Base-by-base conservation (phyloP, 129 eudicot species). In the Saussurea involucrata region DNA sequence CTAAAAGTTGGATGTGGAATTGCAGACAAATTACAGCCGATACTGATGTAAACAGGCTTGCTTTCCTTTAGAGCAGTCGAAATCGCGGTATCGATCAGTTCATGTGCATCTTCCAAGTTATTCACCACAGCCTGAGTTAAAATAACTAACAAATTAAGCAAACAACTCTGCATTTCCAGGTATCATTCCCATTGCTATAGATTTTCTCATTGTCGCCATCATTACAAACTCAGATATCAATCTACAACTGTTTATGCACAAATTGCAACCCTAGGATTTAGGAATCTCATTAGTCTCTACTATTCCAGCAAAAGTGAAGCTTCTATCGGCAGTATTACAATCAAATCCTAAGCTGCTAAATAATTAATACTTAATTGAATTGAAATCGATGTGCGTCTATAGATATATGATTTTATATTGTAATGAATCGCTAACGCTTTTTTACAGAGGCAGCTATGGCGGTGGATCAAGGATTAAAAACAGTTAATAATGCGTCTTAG, bases 1-100 rank as follows among this genome's bases (percentile, higher is more conserved):
- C 87, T 86, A 24, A 90, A 90, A 21, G 91, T 84, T 34, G 96
- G 93, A 65, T 88, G 90, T 24, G 93, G 91, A 27, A 84, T 88
- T 1, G 91, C 96, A 8, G 91, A 75, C 81, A 90, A 76, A 81
- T 90, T 90, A 70, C 96, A 90, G 46, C 89, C 77, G 3, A 90
- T 66, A 80, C 96, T 90, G 72, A 90, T 90, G 71, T 90, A 90
- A 18, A 88, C 93, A 12, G 96, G 96, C 76, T 90, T 90, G 73
- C 96, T 90, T 78, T 90, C 93, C 78, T 88, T 90, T 80, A 90
- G 63, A 36, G 96, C 91, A 29, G 96, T 90, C 0, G 96, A 82
- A 21, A 90, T 90, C 8, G 93, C 96, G 7, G 93, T 90, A 74
- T 90, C 96, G 11, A 90, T 90, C 64, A 80, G 73, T 66, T 86